Evolutionary conservation across 495 filamentous ascomycete species (phyloP).

Genomic region (Apodospora peruviana): DNA sequence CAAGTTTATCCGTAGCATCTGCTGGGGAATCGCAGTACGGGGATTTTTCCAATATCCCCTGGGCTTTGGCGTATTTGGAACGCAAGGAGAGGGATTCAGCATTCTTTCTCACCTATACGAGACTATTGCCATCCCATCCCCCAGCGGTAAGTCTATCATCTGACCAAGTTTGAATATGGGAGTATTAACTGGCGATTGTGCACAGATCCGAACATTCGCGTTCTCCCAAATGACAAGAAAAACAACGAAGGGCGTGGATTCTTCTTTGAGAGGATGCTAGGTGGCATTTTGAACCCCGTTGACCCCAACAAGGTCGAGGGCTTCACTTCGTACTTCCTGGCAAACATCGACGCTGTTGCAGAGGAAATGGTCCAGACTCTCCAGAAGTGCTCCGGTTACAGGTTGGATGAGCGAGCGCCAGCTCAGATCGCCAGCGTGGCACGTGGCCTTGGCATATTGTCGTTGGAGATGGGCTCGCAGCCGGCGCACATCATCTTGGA

Average conservation of each 20-base stretch:
- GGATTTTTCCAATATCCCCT: slow-evolving; percentile 6
- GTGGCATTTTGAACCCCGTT: neutral
- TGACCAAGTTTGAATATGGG: too few relatives aligned
- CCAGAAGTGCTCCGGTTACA: neutral
- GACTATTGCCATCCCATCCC: neutral
- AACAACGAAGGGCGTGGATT: neutral
- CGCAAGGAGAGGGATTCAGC: neutral
- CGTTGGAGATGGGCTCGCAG: slow-evolving; percentile 12
- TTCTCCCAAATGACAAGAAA: slow-evolving; percentile 3
- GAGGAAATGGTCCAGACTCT: neutral
- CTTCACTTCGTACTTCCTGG: neutral
- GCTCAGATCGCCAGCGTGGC: neutral
- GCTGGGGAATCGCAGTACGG: neutral
- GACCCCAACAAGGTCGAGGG: neutral
- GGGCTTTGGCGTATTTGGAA: slow-evolving; percentile 4
- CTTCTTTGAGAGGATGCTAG: neutral
- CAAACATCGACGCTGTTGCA: neutral
- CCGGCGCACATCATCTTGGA: slow-evolving; percentile 7
- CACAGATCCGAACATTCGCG: too few relatives aligned
- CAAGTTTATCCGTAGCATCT: slow-evolving; percentile 1
- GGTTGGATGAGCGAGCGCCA: neutral
- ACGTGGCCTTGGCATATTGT: slow-evolving; percentile 1
- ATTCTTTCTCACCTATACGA: neutral
- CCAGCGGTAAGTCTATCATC: neutral
- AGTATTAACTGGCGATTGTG: too few relatives aligned